These are phyloP conservation scores for Coemansia guatemalensis DNA, from an alignment of 192 early-diverging fungal genomes.

Conservation along the genomic window DNA sequence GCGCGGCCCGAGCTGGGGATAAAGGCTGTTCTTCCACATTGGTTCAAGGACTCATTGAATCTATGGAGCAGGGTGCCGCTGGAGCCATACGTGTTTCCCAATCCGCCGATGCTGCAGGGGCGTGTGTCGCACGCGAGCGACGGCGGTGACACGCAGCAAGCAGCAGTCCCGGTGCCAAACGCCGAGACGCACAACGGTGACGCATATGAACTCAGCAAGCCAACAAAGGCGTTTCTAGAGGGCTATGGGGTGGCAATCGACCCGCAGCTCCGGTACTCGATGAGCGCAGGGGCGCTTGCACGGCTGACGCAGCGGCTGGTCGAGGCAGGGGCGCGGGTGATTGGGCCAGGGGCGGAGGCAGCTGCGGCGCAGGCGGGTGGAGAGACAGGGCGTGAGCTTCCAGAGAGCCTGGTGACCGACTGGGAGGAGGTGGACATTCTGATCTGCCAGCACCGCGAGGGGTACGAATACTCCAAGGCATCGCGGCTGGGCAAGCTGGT, in stretches of 20 bases:
- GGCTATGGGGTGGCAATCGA: constrained; percentile 41
- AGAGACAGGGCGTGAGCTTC: constrained; percentile 9
- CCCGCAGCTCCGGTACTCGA: constrained; percentile 30
- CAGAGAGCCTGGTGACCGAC: constrained; percentile 29
- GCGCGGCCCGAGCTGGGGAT: constrained; percentile 54
- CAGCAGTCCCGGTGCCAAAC: constrained; percentile 6
- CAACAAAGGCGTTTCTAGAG: constrained; percentile 19
- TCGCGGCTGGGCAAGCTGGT: constrained; percentile 53
- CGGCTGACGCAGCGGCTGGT: constrained; percentile 37
- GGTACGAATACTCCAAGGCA: constrained; percentile 53
- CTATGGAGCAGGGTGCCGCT: constrained; percentile 55
- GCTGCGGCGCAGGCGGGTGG: not conserved
- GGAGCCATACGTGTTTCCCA: constrained; percentile 53
- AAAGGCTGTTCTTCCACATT: constrained; percentile 67
- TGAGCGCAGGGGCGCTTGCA: constrained; percentile 26
- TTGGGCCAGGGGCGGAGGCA: not conserved
- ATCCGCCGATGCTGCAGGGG: constrained; percentile 46
- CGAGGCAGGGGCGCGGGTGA: constrained; percentile 39
- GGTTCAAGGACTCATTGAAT: constrained; percentile 68
- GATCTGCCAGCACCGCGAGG: constrained; percentile 47
- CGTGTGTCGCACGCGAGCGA: constrained; percentile 1
- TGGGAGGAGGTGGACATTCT: constrained; percentile 46
- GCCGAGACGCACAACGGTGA: constrained; percentile 23
- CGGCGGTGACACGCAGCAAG: not conserved
- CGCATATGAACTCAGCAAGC: constrained; percentile 43